Percentiles rank a stretch among this genome's conserved stretches.
phyloP scores from a whole-genome alignment of 164 flowering plant genomes.

The Houttuynia cordata region DNA sequence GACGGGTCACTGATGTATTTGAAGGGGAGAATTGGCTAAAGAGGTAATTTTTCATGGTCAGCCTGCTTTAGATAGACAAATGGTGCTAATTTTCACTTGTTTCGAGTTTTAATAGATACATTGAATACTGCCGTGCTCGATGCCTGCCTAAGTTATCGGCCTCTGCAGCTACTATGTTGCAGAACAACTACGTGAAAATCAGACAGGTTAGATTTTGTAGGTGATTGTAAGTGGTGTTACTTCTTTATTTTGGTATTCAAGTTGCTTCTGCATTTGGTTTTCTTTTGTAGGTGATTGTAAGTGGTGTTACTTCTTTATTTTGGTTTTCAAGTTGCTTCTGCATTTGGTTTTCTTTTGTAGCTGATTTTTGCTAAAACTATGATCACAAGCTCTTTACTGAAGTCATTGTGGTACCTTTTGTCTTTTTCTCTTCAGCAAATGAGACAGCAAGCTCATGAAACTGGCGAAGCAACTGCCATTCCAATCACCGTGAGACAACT shows the following conservation, averaged over 20 bases:
- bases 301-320: not conserved
- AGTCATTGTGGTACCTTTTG: not conserved
- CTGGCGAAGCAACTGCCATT: conserved; percentile 81
- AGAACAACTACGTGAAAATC: conserved; percentile 75
- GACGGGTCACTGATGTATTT: conserved; percentile 32
- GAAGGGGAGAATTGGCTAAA: conserved; percentile 95
- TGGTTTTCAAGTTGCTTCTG: not conserved
- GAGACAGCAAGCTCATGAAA: conserved; percentile 92
- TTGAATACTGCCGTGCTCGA: conserved; percentile 69
- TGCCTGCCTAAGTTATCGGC: conserved; percentile 90
- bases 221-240: not conserved
- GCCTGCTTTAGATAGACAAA: not conserved
- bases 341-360: no score
- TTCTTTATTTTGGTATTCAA: not conserved
- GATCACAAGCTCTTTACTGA: not conserved
- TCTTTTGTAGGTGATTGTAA: no score
- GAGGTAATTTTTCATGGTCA: conserved; percentile 30
- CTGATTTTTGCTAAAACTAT: not conserved
- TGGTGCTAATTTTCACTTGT: not conserved
- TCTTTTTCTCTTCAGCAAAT: conserved; percentile 40
- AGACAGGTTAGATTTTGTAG: conserved; percentile 53
- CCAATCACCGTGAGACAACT: conserved; percentile 98
- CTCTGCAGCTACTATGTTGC: conserved; percentile 62
- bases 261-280: not conserved
- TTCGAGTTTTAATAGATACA: conserved; percentile 42